Evolutionary conservation across 352 stramenopile genomes (phyloP).

Genomic region (Globisporangium sylvaticum): DNA sequence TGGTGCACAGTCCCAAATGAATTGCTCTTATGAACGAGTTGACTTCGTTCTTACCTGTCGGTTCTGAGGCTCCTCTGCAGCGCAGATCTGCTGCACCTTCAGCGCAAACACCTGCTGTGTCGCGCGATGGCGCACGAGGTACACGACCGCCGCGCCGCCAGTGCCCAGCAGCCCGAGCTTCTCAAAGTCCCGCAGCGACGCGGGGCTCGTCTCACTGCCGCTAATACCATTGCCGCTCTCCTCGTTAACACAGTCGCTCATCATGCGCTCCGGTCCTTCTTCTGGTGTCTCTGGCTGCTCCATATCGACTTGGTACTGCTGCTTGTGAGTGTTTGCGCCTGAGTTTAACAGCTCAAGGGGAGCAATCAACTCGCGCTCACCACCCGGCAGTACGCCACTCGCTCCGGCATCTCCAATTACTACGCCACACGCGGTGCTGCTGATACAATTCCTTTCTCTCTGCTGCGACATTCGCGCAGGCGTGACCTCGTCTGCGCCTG

Average conservation of each 20-base stretch:
- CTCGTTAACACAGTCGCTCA: neutral
- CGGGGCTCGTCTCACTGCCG: too few relatives aligned
- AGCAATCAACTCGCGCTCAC: neutral
- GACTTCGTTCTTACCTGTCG: conserved; percentile 9
- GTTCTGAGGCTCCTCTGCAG: conserved; percentile 4
- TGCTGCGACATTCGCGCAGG: neutral
- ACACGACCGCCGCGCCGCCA: conserved; percentile 26
- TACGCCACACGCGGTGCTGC: neutral
- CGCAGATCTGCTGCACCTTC: conserved; percentile 23
- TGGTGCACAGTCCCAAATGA: neutral
- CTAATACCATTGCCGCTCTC: neutral
- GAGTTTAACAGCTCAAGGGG: neutral
- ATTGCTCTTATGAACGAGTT: too few relatives aligned
- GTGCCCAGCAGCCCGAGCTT: conserved; percentile 25
- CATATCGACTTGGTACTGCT: too few relatives aligned
- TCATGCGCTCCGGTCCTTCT: neutral
- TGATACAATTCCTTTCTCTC: neutral
- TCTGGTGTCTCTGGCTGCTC: neutral
- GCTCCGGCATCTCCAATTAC: neutral
- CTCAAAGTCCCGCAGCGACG: conserved; percentile 22
- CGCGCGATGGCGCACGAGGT: conserved; percentile 23
- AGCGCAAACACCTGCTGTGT: conserved; percentile 23
- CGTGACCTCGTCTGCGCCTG: neutral
- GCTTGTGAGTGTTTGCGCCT: neutral
- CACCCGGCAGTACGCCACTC: neutral